Evolutionary conservation across 2,329 filamentous ascomycete genomes (phyloP).

Genomic region (Colletotrichum tamarilloi): DNA sequence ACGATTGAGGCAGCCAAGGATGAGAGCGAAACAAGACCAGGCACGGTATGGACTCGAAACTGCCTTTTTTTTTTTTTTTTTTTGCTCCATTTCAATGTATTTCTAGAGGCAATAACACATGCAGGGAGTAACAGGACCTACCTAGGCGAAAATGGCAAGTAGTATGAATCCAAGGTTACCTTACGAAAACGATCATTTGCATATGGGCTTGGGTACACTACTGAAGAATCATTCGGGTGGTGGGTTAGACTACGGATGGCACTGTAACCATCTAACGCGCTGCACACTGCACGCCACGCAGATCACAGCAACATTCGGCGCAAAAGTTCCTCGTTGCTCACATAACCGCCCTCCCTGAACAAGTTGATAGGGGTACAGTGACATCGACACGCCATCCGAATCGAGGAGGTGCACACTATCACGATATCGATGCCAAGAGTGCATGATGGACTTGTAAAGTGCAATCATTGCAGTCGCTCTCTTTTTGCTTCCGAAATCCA

Average conservation of each 20-base stretch:
- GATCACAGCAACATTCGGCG: constrained; percentile 3
- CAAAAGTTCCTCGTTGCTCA: not conserved
- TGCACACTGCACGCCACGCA: not conserved
- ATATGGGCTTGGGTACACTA: not conserved
- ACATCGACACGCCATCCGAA: constrained; percentile 7
- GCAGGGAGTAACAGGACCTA: constrained; percentile 24
- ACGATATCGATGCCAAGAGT: constrained; percentile 2
- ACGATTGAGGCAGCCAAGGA: not conserved
- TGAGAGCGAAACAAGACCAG: not conserved
- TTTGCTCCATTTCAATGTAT: not conserved
- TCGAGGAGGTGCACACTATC: constrained; percentile 13
- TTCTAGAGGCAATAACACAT: constrained; percentile 15
- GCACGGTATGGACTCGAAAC: constrained; percentile 9
- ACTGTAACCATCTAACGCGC: not conserved
- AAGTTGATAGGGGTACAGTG: not conserved
- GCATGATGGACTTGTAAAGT: not conserved
- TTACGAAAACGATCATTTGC: not conserved
- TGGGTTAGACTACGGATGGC: not conserved
- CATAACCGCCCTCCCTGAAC: not conserved
- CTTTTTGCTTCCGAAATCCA: not conserved
- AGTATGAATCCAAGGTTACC: not conserved
- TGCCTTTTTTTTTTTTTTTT: not conserved
- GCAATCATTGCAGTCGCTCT: constrained; percentile 5
- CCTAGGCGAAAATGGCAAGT: constrained; percentile 24
- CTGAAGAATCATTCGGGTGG: not conserved